Base-by-base conservation (phyloP, 805 yeast genomes). In the Sugiyamaella mastotermitis region DNA sequence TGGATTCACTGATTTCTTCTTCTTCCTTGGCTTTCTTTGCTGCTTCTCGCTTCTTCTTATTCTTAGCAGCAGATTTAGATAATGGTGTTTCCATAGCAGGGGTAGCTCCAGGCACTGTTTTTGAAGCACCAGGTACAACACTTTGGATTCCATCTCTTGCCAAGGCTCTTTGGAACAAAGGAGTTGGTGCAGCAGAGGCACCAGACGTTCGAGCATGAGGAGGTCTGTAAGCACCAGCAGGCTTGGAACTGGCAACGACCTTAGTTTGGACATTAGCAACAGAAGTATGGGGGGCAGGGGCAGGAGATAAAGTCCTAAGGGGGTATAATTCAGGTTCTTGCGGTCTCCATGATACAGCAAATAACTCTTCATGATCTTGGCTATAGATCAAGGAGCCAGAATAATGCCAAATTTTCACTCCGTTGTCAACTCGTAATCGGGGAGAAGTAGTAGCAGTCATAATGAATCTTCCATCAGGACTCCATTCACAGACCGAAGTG, bases 391-490 rank as follows among this genome's bases (percentile, higher is more conserved):
- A 72, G 50, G 79, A 74, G 34, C 98, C 98, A 43, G 78, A 69
- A 39, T 79, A 86, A 61, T 92, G 94, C 96, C 97, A 92, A 52
- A 92, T 71, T 62, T 85, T 84, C 51, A 82, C 79, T 43, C 97
- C 90, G 60, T 92, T 92, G 64, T 94, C 99, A 29, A 92, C 99
- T 56, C 98, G 78, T 52, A 92, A 74, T 53, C 99, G 75, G 47
- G 99, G 99, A 15, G 96, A 78, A 0, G 97, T 92, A 4, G 97
- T 94, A 14, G 98, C 97, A 11, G 97, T 90, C 60, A 92, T 66
- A 41, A 92, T 78, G 56, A 72, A 87, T 55, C 92, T 78, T 26
- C 98, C 97, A 63, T 92, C 94, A 7, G 99, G 99, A 2, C 94
- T 80, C 98, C 98, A 92, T 60, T 84, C 85, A 60, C 96, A 90